Evolutionary conservation across 2,329 filamentous ascomycete species (phyloP).

Genomic region (Aureobasidium sp.): DNA sequence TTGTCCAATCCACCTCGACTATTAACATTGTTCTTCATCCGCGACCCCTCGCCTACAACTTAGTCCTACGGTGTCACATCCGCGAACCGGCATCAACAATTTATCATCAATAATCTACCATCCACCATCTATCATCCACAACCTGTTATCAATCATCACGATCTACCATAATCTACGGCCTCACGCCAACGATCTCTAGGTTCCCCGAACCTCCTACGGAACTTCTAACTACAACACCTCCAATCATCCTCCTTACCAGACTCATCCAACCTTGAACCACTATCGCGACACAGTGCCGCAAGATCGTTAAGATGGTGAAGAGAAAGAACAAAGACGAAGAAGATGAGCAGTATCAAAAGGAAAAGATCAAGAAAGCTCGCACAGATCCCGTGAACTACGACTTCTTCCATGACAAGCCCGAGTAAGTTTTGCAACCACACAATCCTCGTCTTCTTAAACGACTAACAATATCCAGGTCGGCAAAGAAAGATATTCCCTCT

Average conservation of each 20-base stretch:
- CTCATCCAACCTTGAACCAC: background rate
- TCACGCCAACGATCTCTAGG: no score
- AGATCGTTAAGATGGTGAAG: background rate
- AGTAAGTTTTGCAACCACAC: background rate
- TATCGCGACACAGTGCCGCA: background rate
- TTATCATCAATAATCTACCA: no score
- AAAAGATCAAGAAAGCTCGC: background rate
- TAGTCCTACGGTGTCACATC: no score
- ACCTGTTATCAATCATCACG: background rate
- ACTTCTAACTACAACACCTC: background rate
- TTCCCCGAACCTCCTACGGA: no score
- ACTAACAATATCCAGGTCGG: background rate
- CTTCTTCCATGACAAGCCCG: constrained; percentile 3
- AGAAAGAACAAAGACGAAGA: background rate
- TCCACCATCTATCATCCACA: no score
- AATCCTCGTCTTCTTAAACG: background rate
- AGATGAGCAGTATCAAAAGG: background rate
- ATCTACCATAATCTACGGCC: background rate
- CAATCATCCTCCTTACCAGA: background rate
- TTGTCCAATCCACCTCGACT: background rate
- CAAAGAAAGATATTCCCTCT: background rate
- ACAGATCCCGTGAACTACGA: background rate
- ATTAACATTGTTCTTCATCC: background rate
- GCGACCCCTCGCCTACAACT: no score
- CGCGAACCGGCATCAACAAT: no score